phyloP scores from a whole-genome alignment of 1,284 basidiomycete genomes.

The Sphagnurus paluster region DNA sequence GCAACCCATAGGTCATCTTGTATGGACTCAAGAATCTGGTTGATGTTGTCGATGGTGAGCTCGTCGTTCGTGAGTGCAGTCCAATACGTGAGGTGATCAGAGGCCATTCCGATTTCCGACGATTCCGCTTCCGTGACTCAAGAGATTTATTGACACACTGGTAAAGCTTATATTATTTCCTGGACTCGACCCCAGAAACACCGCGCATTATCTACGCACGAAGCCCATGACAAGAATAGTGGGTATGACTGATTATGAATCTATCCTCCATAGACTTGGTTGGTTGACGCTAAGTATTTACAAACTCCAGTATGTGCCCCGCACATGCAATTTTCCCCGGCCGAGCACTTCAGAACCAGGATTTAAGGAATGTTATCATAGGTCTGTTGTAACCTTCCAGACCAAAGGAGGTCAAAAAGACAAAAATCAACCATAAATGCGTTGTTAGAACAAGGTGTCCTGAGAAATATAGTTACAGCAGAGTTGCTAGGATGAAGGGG shows the following conservation, averaged over 20 bases:
- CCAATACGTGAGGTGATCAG: constrained; percentile 55
- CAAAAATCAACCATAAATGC: constrained; percentile 19
- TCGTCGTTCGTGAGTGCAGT: constrained; percentile 51
- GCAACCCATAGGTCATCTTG: constrained; percentile 73
- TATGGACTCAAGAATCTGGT: constrained; percentile 48
- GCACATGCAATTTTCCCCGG: constrained; percentile 28
- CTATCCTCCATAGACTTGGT: too few species aligned
- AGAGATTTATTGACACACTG: too few species aligned
- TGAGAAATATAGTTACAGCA: constrained; percentile 28
- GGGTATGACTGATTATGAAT: too few species aligned
- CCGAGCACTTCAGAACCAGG: constrained; percentile 42
- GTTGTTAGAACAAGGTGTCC: constrained; percentile 70
- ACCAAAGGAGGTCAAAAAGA: constrained; percentile 15
- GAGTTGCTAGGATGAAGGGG: constrained; percentile 7
- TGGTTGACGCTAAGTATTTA: too few species aligned
- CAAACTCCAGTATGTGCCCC: constrained; percentile 15
- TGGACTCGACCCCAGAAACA: too few species aligned
- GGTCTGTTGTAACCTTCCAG: constrained; percentile 20
- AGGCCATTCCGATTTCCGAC: constrained; percentile 27
- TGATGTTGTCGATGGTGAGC: constrained; percentile 49
- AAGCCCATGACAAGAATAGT: too few species aligned
- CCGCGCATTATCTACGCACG: too few species aligned
- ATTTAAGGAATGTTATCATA: constrained; percentile 21
- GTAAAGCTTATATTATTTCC: too few species aligned
- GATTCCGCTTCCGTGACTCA: constrained; percentile 9